Evolutionary conservation across 2,329 filamentous ascomycete species (phyloP), one percentile per base, ranked within the genome.

Genomic region (Ilyonectria robusta): DNA sequence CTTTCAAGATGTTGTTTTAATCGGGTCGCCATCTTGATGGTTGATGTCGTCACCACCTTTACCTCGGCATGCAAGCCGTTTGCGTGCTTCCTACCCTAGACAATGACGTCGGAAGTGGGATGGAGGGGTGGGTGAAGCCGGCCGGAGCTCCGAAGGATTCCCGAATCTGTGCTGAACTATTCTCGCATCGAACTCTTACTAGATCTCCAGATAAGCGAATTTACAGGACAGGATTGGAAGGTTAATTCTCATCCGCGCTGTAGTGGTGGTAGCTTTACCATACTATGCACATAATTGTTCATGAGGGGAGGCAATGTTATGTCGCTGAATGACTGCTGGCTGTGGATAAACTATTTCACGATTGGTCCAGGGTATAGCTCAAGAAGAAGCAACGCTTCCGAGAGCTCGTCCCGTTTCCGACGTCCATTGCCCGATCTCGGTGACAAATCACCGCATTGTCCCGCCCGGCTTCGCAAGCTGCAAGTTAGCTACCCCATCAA

Each of bases 371-470:
- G 33, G 15, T 11, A 58, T 26, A 21, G 10, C 8, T 29, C 17
- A 50, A 42, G 7, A 35, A 44, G 35, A 62, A 37, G 58, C 57
- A 44, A 29, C 57, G 29, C 11, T 37, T 17, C 53, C 29, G 31
- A 57, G n/a, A 55, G 23, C 26, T 35, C 44, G 17, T 8, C 15
- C 8, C 21, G 15, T 37, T 42, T 31, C 37, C 48, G 31, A 55
- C 40, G 46, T 37, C 47, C n/a, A n/a, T 7, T 17, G 3, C 26
- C 57, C 59, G 50, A 60, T 21, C 51, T 57, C 29, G 56, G 42
- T 61, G 40, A 57, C 55, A 71, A 69, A 71, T 64, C 64, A 70
- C 70, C 68, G 68, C 62, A 72, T 66, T 44, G 59, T 67, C 51
- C 70, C 66, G 63, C 56, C 57, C 62, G 42, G 50, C 62, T 55